Evolutionary conservation across 1,139 yeast genomes (phyloP).

Genomic region (Hanseniaspora gamundiae): DNA sequence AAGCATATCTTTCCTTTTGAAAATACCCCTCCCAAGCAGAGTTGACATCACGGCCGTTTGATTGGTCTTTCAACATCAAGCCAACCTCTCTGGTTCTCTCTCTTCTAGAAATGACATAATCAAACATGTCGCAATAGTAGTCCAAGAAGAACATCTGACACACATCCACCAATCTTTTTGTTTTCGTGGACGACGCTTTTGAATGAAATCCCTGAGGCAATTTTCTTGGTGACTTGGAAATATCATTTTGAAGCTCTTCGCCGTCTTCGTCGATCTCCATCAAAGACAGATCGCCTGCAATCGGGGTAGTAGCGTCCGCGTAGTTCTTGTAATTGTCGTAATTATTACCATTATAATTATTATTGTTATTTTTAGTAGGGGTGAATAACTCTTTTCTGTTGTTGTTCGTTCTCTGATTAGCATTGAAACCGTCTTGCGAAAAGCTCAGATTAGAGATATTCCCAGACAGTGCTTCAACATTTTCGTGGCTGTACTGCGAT

Average conservation of each 20-base stretch:
- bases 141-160: conserved; percentile 73
- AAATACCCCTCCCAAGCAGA: conserved; percentile 73
- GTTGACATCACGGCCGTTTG: conserved; percentile 23
- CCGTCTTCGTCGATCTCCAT: conserved; percentile 23
- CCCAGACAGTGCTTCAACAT: conserved; percentile 24
- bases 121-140: conserved; percentile 92
- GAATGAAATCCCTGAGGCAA: conserved; percentile 41
- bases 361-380: conserved; percentile 12
- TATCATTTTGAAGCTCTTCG: conserved; percentile 12
- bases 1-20: conserved; percentile 72
- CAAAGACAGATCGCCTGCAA: conserved; percentile 14
- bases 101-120: conserved; percentile 78
- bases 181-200: conserved; percentile 61
- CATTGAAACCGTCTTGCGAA: conserved; percentile 10
- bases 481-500: conserved; percentile 7
- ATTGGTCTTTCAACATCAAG: conserved; percentile 37
- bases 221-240: conserved; percentile 26
- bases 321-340: not conserved
- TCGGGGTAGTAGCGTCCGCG: conserved; percentile 6
- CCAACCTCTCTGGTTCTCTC: conserved; percentile 58
- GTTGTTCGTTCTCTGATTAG: not conserved
- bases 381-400: conserved; percentile 6
- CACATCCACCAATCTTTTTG: conserved; percentile 79
- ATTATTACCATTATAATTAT: too few species aligned
- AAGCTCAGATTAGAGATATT: conserved; percentile 24